Conservation (phyloP, 2,329 filamentous ascomycete species). For the Aureobasidium sp. region DNA sequence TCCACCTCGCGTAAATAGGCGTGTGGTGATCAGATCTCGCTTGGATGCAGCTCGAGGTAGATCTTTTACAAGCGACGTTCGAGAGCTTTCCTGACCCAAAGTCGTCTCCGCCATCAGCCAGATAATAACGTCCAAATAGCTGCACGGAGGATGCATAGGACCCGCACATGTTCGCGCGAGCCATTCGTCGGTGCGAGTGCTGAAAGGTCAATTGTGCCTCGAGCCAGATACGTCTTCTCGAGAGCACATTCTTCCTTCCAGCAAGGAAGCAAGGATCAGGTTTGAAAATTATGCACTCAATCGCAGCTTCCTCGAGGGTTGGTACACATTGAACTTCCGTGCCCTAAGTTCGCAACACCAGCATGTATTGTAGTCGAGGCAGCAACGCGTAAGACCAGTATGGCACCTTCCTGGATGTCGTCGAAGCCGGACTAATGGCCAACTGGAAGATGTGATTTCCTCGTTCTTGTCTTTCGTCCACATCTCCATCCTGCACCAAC, state of each 20-base stretch:
- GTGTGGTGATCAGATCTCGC: slow-evolving; percentile 13
- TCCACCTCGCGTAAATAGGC: slow-evolving; percentile 6
- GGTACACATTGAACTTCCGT: no score
- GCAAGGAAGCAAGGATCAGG: background rate
- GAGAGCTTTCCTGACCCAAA: slow-evolving; percentile 1
- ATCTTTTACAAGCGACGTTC: slow-evolving; percentile 13
- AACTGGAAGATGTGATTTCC: background rate
- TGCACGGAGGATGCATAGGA: background rate
- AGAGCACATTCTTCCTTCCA: background rate
- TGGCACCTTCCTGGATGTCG: background rate
- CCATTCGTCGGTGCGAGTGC: background rate
- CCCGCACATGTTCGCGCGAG: background rate
- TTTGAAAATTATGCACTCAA: background rate
- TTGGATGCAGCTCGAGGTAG: slow-evolving; percentile 9
- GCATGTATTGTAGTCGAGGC: background rate
- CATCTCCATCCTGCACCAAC: background rate
- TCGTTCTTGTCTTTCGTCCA: background rate
- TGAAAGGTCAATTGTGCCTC: background rate
- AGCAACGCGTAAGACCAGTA: background rate
- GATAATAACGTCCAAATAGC: background rate
- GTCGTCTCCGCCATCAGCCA: background rate
- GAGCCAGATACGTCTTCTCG: background rate
- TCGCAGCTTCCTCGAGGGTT: background rate
- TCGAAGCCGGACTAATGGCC: background rate
- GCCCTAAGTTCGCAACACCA: background rate